Base-by-base conservation (phyloP, 768 basidiomycete species). In the Auriscalpium orientale region DNA sequence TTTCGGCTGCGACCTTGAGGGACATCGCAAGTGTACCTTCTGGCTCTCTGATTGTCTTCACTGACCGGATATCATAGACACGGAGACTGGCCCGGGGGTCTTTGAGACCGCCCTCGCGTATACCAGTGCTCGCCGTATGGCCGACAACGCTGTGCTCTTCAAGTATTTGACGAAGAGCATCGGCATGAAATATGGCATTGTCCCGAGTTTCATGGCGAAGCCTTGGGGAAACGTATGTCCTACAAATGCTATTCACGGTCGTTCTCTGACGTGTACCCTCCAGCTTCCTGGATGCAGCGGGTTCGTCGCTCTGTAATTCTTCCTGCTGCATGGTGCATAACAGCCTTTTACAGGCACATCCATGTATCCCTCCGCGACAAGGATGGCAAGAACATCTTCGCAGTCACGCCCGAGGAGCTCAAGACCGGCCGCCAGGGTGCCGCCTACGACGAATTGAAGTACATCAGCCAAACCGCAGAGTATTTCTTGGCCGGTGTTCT, bases 181-280 rank as follows among this genome's bases (percentile, higher is more conserved):
- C 2, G 95, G 95, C 0, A 89, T 97, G 80, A 83, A 86, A 67
- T 78, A 89, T 60, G 89, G 88, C 9, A 76, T 99, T 54, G 80
- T 92, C 40, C 95, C 97, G 1, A 95, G 91, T 57, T 99, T 99
- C 72, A 98, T 98, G 95, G 94, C 95, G 0, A 98, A 98, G 65
- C 95, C 95, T 22, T 97, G 91, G 89, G 86, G 85, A 35, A 85
- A 91, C 65, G 93, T 94, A 65, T 36, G 8, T 55, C 49, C 2
- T 21, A 33, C 37, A 22, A 6, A 11, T 59, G 34, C 44, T 36
- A 8, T 49, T 13, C 35, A 13, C 36, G 28, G 28, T 33, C 5
- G 12, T 16, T 18, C 21, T 56, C 40, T 54, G n/a, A 62, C 28
- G 7, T 5, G 35, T 13, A 16, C 8, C 45, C 28, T 36, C 43